Percentiles rank a stretch among this genome's conserved stretches.
phyloP scores from a whole-genome alignment of 2,329 filamentous ascomycete species.

The Pseudogymnoascus sp. region DNA sequence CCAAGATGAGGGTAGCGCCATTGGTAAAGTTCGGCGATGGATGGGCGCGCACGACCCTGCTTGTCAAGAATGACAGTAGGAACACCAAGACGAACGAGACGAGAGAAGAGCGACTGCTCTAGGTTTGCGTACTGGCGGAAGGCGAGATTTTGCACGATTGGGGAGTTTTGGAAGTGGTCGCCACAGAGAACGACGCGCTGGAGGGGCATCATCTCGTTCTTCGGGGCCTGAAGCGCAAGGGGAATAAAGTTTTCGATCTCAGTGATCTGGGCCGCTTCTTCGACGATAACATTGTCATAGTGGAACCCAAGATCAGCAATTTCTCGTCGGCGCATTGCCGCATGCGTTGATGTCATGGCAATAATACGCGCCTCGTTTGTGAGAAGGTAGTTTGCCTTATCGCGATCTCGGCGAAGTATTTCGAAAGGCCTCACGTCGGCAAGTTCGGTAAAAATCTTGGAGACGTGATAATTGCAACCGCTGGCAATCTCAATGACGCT shows the following conservation, averaged over 20 bases:
- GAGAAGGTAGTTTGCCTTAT: slow-evolving; percentile 93
- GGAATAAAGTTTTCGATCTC: slow-evolving; percentile 97
- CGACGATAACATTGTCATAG: slow-evolving; percentile 97
- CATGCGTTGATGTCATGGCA: slow-evolving; percentile 97
- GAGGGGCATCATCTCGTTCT: slow-evolving; percentile 62
- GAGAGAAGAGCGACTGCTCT: slow-evolving; percentile 89
- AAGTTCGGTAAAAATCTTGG: slow-evolving; percentile 83
- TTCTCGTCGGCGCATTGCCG: slow-evolving; percentile 85
- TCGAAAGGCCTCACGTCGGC: slow-evolving; percentile 94
- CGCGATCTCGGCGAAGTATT: slow-evolving; percentile 76
- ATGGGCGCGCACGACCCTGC: slow-evolving; percentile 82
- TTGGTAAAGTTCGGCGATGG: slow-evolving; percentile 80
- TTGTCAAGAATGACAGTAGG: slow-evolving; percentile 84
- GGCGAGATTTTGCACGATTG: slow-evolving; percentile 87
- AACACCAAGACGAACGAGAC: slow-evolving; percentile 85
- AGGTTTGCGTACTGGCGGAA: slow-evolving; percentile 94
- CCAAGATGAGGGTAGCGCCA: slow-evolving; percentile 83
- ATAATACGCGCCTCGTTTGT: slow-evolving; percentile 95
- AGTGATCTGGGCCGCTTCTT: slow-evolving; percentile 96
- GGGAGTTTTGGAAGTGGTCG: slow-evolving; percentile 94
- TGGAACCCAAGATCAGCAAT: slow-evolving; percentile 89
- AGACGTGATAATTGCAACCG: slow-evolving; percentile 82
- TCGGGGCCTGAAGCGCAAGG: slow-evolving; percentile 78
- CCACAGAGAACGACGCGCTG: slow-evolving; percentile 88
- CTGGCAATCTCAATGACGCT: slow-evolving; percentile 65